Evolutionary conservation across 495 filamentous ascomycete species (phyloP).

Genomic region (Oidiodendron maius): DNA sequence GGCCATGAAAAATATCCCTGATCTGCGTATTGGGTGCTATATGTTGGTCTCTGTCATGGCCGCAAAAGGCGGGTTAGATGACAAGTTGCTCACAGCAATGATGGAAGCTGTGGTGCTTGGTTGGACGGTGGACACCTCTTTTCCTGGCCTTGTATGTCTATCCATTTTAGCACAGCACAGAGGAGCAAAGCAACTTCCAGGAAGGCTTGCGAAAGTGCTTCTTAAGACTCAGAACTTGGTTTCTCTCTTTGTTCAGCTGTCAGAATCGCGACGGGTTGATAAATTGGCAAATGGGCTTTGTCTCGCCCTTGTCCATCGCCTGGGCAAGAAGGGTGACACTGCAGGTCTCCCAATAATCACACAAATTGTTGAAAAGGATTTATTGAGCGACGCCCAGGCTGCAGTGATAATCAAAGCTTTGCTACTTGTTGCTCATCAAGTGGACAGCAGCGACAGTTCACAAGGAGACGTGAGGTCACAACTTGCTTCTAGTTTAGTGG

Average conservation of each 20-base stretch:
- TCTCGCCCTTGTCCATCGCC: slow-evolving; percentile 55
- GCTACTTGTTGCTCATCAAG: slow-evolving; percentile 48
- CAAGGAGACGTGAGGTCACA: slow-evolving; percentile 52
- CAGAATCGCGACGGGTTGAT: slow-evolving; percentile 59
- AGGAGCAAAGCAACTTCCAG: slow-evolving; percentile 60
- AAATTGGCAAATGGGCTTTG: slow-evolving; percentile 68
- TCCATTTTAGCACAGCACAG: slow-evolving; percentile 72
- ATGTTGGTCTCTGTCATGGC: slow-evolving; percentile 84
- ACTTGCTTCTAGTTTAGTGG: slow-evolving; percentile 56
- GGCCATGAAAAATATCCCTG: slow-evolving; percentile 61
- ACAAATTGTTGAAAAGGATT: slow-evolving; percentile 50
- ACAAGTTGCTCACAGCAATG: slow-evolving; percentile 66
- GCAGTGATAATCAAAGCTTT: slow-evolving; percentile 57
- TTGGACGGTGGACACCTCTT: slow-evolving; percentile 64
- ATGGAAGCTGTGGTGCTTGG: slow-evolving; percentile 80
- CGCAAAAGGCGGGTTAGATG: slow-evolving; percentile 69
- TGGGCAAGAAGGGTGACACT: slow-evolving; percentile 55
- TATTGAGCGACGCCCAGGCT: slow-evolving; percentile 57
- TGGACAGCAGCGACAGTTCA: slow-evolving; percentile 37
- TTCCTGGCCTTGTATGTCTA: slow-evolving; percentile 73
- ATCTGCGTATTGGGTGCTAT: slow-evolving; percentile 78
- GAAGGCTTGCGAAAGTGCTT: slow-evolving; percentile 61
- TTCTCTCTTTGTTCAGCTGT: slow-evolving; percentile 52
- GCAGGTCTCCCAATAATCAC: slow-evolving; percentile 51
- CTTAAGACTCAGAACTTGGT: slow-evolving; percentile 56